phyloP scores from a whole-genome alignment of 192 early-diverging fungal genomes.

The Rhizophagus clarus region DNA sequence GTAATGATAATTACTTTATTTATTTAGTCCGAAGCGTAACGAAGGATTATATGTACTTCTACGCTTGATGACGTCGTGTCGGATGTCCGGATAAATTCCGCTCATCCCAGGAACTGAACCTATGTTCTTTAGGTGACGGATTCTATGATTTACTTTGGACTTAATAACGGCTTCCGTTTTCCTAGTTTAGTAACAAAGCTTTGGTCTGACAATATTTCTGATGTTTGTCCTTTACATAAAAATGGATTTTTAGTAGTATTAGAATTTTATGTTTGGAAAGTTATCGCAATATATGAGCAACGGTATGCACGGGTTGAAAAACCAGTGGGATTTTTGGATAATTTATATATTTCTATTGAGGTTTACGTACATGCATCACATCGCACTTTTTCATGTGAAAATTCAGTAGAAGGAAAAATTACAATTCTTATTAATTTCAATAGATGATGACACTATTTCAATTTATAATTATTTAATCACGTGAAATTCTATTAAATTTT shows the following conservation, averaged over 20 bases:
- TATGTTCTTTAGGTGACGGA: too few relatives aligned
- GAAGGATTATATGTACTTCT: too few relatives aligned
- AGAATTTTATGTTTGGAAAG: slow-evolving; percentile 4
- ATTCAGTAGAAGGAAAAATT: not conserved
- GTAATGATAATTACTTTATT: not conserved
- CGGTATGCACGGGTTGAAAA: not conserved
- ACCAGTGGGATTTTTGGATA: not conserved
- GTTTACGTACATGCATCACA: not conserved
- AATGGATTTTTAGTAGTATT: not conserved
- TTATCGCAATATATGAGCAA: not conserved
- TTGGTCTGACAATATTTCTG: not conserved
- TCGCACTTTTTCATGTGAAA: not conserved
- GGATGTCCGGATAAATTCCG: too few relatives aligned
- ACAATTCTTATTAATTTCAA: not conserved
- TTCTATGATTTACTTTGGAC: too few relatives aligned
- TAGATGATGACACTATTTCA: not conserved
- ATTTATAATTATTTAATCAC: not conserved
- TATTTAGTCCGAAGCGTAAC: too few relatives aligned
- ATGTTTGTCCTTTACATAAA: not conserved
- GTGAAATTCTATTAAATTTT: not conserved
- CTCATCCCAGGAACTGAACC: too few relatives aligned
- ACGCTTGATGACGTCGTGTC: too few relatives aligned
- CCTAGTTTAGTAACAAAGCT: not conserved
- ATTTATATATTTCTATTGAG: not conserved
- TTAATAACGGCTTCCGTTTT: too few relatives aligned